Evolutionary conservation across 148 eudicot genomes (phyloP).

Genomic region (Rhododendron ovatum): DNA sequence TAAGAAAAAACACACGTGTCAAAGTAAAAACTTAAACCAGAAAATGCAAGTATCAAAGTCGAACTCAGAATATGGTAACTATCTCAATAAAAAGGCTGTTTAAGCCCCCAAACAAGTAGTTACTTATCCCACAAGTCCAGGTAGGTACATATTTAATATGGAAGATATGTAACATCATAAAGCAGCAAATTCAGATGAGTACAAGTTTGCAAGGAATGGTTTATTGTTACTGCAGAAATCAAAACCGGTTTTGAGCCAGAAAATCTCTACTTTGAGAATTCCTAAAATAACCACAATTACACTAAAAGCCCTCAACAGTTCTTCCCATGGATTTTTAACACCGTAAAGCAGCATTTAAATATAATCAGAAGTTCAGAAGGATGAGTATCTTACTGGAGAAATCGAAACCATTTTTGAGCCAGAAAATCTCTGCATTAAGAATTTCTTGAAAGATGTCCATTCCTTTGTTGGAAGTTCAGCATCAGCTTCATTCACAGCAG

Average conservation of each 20-base stretch:
- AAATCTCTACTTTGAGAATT: conserved; percentile 49
- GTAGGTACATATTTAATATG: background rate
- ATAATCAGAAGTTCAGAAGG: background rate
- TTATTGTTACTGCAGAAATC: conserved; percentile 43
- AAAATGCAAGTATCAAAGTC: background rate
- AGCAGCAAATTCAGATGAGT: background rate
- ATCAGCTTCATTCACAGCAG: conserved; percentile 12
- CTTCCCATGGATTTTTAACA: background rate
- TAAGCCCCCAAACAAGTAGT: background rate
- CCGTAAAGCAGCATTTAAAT: background rate
- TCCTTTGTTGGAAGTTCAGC: conserved; percentile 33
- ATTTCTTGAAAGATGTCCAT: conserved; percentile 58
- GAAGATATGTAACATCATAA: background rate
- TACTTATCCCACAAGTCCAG: background rate
- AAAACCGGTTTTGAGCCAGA: conserved; percentile 45
- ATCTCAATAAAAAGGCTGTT: background rate
- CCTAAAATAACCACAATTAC: conserved; percentile 25
- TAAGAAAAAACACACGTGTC: background rate
- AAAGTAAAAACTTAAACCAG: conserved; percentile 11
- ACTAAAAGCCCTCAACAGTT: background rate
- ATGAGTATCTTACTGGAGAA: conserved; percentile 42
- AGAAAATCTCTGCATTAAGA: conserved; percentile 63
- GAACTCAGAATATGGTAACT: background rate
- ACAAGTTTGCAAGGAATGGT: background rate
- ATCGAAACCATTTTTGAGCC: conserved; percentile 43